Evolutionary conservation across 2,329 filamentous ascomycete genomes (phyloP), one percentile per base, ranked within the genome.

Genomic region (Alternaria arbusti): DNA sequence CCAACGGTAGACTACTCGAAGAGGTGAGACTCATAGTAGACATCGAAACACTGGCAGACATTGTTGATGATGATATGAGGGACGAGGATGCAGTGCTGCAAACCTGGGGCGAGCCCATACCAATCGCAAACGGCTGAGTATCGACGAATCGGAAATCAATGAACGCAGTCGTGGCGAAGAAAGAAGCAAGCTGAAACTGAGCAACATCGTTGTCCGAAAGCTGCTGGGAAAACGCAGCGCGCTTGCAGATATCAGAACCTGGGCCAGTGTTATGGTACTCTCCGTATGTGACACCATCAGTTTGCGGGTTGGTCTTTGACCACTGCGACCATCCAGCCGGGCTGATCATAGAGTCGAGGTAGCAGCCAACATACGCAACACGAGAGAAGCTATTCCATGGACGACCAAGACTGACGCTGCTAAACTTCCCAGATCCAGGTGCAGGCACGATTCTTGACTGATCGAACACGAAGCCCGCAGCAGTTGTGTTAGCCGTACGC

Each of bases 61-160:
- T 36, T 26, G 54, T 32, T 10, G 47, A 44, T 3, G 46, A 54
- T 6, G 46, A 58, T 55, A 57, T 4, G 49, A 69, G 63, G 11
- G 70, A 71, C 0, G 74, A 67, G 8, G 71, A 71, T 1, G 63
- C 64, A 10, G 69, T 68, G 7, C 62, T 68, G 22, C 67, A 72
- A 6, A 73, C 68, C 8, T 78, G 69, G 15, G 72, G 72, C 8
- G 74, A 74, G 15, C 74, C 76, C 22, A 72, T 71, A 1, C 74
- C 76, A 11, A 77, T 71, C 3, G 65, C 65, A 58, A 83, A 84
- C 0, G 82, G 81, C 56, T 76, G 72, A 1, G 77, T 74, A 57
- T 76, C 70, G 15, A 83, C 70, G 40, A 77, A 74, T 3, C 78
- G 78, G 58, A 82, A 80, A 61, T 84, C 78, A 66, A 84, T 83